Percentiles rank a stretch among this genome's conserved stretches.
phyloP scores from a whole-genome alignment of 2,329 filamentous ascomycete species.

The Alternaria sp. region DNA sequence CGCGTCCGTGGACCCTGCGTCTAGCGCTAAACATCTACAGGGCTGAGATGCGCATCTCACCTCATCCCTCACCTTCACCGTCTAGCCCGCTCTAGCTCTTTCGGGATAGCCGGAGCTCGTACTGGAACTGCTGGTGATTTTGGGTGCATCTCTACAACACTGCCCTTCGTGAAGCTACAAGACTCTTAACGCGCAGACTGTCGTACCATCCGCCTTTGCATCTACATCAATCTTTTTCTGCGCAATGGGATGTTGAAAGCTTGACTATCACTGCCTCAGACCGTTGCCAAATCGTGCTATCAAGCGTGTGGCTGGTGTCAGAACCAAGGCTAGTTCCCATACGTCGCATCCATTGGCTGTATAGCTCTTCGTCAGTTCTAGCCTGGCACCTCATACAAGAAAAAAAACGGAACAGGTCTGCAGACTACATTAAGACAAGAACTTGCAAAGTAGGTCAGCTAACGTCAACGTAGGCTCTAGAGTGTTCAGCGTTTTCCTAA shows the following conservation, averaged over 20 bases:
- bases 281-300: background rate
- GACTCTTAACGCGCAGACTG: background rate
- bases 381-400: background rate
- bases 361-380: background rate
- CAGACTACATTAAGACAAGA: background rate
- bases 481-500: background rate
- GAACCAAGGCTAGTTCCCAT: background rate
- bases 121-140: background rate
- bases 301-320: background rate
- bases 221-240: background rate
- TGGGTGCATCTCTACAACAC: background rate
- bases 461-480: background rate
- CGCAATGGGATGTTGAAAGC: background rate
- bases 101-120: background rate
- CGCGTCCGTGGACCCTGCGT: constrained; percentile 13
- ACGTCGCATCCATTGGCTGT: background rate
- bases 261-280: background rate
- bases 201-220: background rate
- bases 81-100: background rate
- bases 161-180: background rate
- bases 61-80: constrained; percentile 7
- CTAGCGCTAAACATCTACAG: constrained; percentile 5
- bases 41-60: constrained; percentile 9
- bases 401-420: background rate
- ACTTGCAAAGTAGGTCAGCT: background rate